Evolutionary conservation across 306 rosid genomes (phyloP).

Genomic region (Styphnolobium japonicum): DNA sequence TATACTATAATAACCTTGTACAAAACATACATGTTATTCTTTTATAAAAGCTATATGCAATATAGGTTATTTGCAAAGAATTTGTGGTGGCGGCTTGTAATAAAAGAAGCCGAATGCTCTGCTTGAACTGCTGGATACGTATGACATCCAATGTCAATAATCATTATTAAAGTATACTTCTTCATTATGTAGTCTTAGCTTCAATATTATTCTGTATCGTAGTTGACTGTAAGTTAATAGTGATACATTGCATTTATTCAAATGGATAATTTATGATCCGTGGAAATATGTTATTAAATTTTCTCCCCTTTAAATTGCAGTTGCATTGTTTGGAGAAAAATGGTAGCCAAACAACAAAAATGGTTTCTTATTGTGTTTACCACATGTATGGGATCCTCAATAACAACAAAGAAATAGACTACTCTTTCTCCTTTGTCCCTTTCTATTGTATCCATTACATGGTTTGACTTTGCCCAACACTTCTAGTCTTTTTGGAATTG

Average conservation of each 20-base stretch:
- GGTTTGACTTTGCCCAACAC: background rate
- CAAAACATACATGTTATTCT: background rate
- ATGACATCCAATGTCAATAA: background rate
- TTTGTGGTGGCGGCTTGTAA: background rate
- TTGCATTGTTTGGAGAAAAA: slow-evolving; percentile 78
- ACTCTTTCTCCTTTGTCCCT: background rate
- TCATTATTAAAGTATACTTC: background rate
- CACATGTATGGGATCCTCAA: slow-evolving; percentile 63
- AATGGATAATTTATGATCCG: slow-evolving; percentile 15
- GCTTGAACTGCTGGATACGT: background rate
- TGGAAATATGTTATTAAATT: slow-evolving; percentile 2
- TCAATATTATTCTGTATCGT: background rate
- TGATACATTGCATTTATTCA: background rate
- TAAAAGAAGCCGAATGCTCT: background rate
- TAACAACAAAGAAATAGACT: background rate
- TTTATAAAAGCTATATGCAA: background rate
- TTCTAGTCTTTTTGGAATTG: background rate
- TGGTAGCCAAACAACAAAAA: slow-evolving; percentile 73
- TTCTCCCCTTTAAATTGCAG: slow-evolving; percentile 46
- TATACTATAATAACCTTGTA: background rate
- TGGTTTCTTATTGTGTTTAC: slow-evolving; percentile 82
- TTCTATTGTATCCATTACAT: background rate
- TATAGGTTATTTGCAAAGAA: background rate
- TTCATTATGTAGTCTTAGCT: background rate
- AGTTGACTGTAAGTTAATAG: slow-evolving; percentile 2